Evolutionary conservation across 805 yeast species (phyloP), one percentile per base, ranked within the genome.

Genomic region (Isabelozyma rhagii): DNA sequence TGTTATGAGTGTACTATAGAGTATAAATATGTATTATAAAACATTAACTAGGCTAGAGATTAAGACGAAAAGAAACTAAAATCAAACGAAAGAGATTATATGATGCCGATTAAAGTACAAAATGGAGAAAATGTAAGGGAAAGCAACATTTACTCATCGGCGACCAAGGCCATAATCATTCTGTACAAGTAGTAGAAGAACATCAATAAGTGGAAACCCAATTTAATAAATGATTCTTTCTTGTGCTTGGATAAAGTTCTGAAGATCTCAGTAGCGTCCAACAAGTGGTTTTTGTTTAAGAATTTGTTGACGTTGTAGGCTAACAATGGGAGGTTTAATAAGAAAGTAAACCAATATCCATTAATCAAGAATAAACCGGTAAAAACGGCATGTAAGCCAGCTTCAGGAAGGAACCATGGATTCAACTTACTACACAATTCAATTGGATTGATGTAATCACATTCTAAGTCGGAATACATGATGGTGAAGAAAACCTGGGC

Each of bases 251-350:
- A 81, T 64, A 93, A 81, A 41, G 97, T 92, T 77, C 98, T 83
- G 75, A 94, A 94, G 62, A 93, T 94, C 71, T 93, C 97, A 42
- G 99, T 93, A 51, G 98, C 98, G 69, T 94, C 99, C 68, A 92
- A 83, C 55, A 89, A 75, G 67, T 93, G 92, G 67, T 85, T 84
- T 71, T 89, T 90, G 60, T 81, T 82, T 68, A 85, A 71, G 63
- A 89, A 81, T 69, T 89, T 89, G 76, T 87, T 85, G 51, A 76
- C 83, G 67, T 94, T 94, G 78, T 78, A 94, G 28, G 91, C 94
- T 48, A 89, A 71, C 54, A 94, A 76, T 44, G 98, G 97, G 56
- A 84, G 72, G 70, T 89, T 89, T 64, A 94, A 68, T 61, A 92
- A 71, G 69, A 93, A 85, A 18, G 90, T 83, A 66, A 90, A 82